These are phyloP conservation scores for Pseudoscleropodium purum DNA, from an alignment of 225 moss, liverwort and hornwort species.

Conservation along the genomic window DNA sequence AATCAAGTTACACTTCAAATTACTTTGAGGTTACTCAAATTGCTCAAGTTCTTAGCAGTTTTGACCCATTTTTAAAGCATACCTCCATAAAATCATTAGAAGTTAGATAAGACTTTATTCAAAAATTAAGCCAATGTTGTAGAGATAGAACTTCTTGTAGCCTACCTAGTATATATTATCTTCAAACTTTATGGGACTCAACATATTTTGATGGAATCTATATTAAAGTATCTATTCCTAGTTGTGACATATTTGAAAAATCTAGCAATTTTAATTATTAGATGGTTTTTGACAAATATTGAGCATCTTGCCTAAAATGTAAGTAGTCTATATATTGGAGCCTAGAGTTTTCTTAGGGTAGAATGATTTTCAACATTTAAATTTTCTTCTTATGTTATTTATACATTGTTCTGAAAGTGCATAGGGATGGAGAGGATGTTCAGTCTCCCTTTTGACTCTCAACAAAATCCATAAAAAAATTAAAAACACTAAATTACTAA, in stretches of 20 bases:
- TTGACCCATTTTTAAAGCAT: no score
- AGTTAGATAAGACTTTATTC: not conserved
- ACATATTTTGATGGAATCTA: not conserved
- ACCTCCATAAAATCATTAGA: no score
- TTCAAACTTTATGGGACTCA: accelerated
- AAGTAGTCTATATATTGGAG: not conserved
- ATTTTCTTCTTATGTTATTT: accelerated
- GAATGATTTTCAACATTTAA: accelerated
- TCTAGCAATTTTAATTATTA: accelerated
- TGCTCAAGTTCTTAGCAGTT: no score
- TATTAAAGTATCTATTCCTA: not conserved
- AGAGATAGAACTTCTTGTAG: not conserved
- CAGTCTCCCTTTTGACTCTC: accelerated
- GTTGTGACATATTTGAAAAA: not conserved
- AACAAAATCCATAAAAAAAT: not conserved
- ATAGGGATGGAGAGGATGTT: accelerated
- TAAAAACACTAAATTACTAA: no score
- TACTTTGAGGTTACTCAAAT: not conserved
- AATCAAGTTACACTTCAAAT: not conserved
- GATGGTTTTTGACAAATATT: not conserved
- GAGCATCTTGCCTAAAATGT: not conserved
- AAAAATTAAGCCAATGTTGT: accelerated
- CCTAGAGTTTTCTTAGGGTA: not conserved
- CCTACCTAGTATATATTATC: not conserved
- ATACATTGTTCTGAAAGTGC: not conserved